Evolutionary conservation across 2,329 filamentous ascomycete genomes (phyloP).

Genomic region (Talaromyces sp.): DNA sequence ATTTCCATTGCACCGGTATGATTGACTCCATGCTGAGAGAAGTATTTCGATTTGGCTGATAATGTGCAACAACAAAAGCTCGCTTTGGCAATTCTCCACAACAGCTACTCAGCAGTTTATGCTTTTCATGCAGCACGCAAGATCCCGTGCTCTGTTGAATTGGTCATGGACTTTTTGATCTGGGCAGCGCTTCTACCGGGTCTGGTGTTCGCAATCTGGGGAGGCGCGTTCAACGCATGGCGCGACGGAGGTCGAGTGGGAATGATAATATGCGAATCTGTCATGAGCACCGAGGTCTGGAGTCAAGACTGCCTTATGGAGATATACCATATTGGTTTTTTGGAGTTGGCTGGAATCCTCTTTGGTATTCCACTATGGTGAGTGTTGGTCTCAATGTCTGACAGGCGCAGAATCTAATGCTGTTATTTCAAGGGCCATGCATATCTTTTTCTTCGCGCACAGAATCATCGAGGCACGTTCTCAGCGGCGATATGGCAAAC

Average conservation of each 20-base stretch:
- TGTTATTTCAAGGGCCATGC: slow-evolving; percentile 1
- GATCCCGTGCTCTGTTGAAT: slow-evolving; percentile 8
- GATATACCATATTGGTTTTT: slow-evolving; percentile 21
- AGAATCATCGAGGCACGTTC: not conserved
- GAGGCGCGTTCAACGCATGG: slow-evolving; percentile 26
- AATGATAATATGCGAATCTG: slow-evolving; percentile 16
- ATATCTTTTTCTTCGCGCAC: slow-evolving; percentile 6
- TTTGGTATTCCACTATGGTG: slow-evolving; percentile 23
- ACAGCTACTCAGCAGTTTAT: slow-evolving; percentile 16
- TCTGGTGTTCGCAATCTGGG: slow-evolving; percentile 21
- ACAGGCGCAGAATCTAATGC: not conserved
- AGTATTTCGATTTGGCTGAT: not conserved
- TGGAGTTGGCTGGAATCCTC: slow-evolving; percentile 24
- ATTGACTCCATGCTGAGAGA: not conserved
- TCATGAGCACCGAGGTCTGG: slow-evolving; percentile 17
- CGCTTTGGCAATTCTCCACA: slow-evolving; percentile 14
- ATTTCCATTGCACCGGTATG: slow-evolving; percentile 22
- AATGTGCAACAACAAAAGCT: slow-evolving; percentile 9
- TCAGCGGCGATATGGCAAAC: not conserved
- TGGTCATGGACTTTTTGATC: slow-evolving; percentile 13
- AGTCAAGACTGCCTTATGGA: slow-evolving; percentile 22
- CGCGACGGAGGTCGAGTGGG: slow-evolving; percentile 10
- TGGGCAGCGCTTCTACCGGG: slow-evolving; percentile 16
- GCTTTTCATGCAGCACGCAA: slow-evolving; percentile 1
- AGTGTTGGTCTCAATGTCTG: not conserved